These are phyloP conservation scores for Hemileccinum rubropunctum DNA, from an alignment of 768 basidiomycete species.

Conservation along the genomic window DNA sequence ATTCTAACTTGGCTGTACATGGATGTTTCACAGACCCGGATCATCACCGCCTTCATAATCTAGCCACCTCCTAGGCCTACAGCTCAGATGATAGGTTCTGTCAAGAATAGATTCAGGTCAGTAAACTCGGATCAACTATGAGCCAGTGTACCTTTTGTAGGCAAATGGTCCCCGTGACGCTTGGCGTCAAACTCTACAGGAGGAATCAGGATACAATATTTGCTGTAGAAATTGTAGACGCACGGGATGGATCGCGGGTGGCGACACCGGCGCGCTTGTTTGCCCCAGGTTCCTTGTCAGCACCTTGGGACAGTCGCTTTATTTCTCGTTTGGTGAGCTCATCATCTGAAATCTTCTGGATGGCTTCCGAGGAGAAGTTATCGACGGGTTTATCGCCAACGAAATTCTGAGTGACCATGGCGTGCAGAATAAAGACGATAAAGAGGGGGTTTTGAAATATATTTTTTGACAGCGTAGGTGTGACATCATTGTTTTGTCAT, in stretches of 20 bases:
- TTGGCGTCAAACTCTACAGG: slow-evolving; percentile 15
- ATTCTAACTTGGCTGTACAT: no score
- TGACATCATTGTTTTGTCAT: slow-evolving; percentile 11
- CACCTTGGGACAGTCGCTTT: slow-evolving; percentile 11
- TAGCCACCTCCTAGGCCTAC: not conserved
- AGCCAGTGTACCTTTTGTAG: slow-evolving; percentile 1
- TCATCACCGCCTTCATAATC: not conserved
- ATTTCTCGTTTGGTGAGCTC: slow-evolving; percentile 20
- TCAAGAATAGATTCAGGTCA: not conserved
- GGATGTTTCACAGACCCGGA: not conserved
- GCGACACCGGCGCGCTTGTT: slow-evolving; percentile 30
- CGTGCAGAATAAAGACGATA: not conserved
- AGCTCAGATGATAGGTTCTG: not conserved
- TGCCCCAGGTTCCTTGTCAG: slow-evolving; percentile 19
- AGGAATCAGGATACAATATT: not conserved
- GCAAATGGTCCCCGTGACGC: slow-evolving; percentile 5
- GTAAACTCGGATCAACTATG: not conserved
- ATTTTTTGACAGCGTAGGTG: not conserved
- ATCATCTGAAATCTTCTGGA: slow-evolving; percentile 20
- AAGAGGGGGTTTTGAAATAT: not conserved
- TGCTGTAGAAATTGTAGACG: not conserved
- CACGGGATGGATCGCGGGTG: slow-evolving; percentile 19
- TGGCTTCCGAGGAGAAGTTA: slow-evolving; percentile 16
- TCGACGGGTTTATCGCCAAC: slow-evolving; percentile 29
- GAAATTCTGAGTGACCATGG: slow-evolving; percentile 24